Evolutionary conservation across 23 red algal species (phyloP), one percentile per base, ranked within the genome.

Genomic region (Gracilaria caudata): DNA sequence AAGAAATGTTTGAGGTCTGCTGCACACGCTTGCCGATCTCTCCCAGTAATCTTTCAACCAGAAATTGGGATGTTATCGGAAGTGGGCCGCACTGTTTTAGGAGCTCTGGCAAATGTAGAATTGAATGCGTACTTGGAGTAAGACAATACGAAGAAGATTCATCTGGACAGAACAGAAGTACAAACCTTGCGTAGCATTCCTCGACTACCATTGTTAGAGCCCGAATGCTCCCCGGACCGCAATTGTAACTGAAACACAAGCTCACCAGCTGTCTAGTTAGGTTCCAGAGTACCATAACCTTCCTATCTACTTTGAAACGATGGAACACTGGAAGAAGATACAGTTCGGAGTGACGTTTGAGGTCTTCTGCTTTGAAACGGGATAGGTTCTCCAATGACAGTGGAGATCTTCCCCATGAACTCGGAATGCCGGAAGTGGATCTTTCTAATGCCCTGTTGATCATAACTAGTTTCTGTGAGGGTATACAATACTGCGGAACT

Each of bases 351-450:
- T 56, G 32, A 13, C 46, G 46, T n/a, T 78, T 78, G 2, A 78
- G 30, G 45, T 78, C 74, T 58, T 78, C 74, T 12, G 74, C 74
- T 58, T 78, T 57, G 25, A 51, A 78, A 28, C 30, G 5, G n/a
- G 24, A 53, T 5, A 78, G 51, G 7, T 28, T 4, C n/a, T 78
- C 21, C 26, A 78, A 20, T 2, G 74, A 78, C 30, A 78, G 45
- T 10, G 45, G 44, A 36, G 74, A 14, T 32, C 74, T 53, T 56
- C 45, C 74, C 74, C 74, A 57, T 4, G 25, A 34, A 10, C 46
- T 58, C 24, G 74, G 74, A 12, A 78, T 55, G 7, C 74, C 74
- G n/a, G 36, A 24, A 17, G 45, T 17, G 24, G 10, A 10, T n/a
- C 11, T 34, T 4, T 57, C 40, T 45, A 78, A 11, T 14, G 45